These are phyloP conservation scores for Fistulifera pelliculosa DNA, from an alignment of 108 stramenopile species.

Conservation along the genomic window DNA sequence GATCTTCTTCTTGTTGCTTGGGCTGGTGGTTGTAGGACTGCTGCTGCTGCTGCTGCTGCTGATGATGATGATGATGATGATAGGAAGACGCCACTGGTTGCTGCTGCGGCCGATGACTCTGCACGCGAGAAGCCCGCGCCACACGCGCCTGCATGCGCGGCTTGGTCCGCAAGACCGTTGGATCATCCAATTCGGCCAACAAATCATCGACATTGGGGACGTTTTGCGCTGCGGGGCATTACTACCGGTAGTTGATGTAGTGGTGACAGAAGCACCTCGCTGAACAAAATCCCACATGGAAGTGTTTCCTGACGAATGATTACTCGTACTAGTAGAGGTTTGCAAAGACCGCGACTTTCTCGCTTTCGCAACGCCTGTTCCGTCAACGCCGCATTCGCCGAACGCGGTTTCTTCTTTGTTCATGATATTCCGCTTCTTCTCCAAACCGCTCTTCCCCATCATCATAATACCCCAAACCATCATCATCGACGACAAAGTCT, in stretches of 20 bases:
- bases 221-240: constrained; percentile 17
- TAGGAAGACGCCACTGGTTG: too few relatives aligned
- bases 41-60: too few relatives aligned
- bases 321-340: background rate
- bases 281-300: constrained; percentile 80
- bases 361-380: constrained; percentile 56
- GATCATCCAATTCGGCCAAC: constrained; percentile 10
- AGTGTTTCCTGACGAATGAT: constrained; percentile 16
- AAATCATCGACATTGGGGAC: background rate
- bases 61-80: too few relatives aligned
- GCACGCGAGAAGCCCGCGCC: constrained; percentile 9
- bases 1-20: constrained; percentile 1
- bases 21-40: too few relatives aligned
- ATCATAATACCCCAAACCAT: constrained; percentile 95
- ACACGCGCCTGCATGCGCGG: constrained; percentile 5
- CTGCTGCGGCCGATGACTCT: too few relatives aligned
- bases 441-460: constrained; percentile 92
- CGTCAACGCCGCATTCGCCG: constrained; percentile 41
- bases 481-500: constrained; percentile 99
- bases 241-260: background rate
- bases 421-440: constrained; percentile 36
- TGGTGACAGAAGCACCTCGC: constrained; percentile 21
- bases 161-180: constrained; percentile 41
- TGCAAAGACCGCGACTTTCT: constrained; percentile 27
- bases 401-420: constrained; percentile 18